Conservation (phyloP, 192 early-diverging fungal species). For the Mortierella claussenii region DNA sequence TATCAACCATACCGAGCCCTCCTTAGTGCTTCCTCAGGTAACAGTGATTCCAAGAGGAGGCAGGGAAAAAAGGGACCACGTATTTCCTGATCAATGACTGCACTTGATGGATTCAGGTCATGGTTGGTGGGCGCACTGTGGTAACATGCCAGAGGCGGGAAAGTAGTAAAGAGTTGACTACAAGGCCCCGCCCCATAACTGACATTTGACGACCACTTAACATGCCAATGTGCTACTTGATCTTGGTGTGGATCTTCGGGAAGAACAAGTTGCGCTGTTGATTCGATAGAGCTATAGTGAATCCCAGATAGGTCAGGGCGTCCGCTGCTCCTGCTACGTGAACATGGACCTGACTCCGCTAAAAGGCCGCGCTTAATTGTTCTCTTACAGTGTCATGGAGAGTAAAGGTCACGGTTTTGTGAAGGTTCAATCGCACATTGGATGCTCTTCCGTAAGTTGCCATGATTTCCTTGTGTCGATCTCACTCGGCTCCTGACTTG, state of each 20-base stretch:
- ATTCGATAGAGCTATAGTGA: neutral
- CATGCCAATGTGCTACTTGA: neutral
- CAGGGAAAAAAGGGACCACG: neutral
- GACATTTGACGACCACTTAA: neutral
- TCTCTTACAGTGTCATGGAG: neutral
- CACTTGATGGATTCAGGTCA: neutral
- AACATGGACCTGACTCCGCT: constrained; percentile 5
- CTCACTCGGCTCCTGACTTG: constrained; percentile 10
- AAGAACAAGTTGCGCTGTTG: neutral
- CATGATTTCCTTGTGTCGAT: neutral
- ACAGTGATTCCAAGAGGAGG: neutral
- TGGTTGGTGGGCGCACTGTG: neutral
- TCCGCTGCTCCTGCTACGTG: neutral
- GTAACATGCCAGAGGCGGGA: constrained; percentile 12
- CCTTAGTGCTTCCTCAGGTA: neutral
- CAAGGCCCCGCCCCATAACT: neutral
- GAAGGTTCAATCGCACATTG: constrained; percentile 35
- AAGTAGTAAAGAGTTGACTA: constrained; percentile 6
- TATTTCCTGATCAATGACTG: neutral
- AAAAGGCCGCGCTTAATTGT: neutral
- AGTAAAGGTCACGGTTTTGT: constrained; percentile 35
- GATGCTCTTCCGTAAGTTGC: constrained; percentile 15
- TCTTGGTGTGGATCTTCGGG: constrained; percentile 10
- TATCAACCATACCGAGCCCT: constrained; percentile 3
- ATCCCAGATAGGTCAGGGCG: constrained; percentile 10